Evolutionary conservation across 345 rosid species (phyloP), one percentile per base, ranked within the genome.

Genomic region (Noccaea caerulescens): DNA sequence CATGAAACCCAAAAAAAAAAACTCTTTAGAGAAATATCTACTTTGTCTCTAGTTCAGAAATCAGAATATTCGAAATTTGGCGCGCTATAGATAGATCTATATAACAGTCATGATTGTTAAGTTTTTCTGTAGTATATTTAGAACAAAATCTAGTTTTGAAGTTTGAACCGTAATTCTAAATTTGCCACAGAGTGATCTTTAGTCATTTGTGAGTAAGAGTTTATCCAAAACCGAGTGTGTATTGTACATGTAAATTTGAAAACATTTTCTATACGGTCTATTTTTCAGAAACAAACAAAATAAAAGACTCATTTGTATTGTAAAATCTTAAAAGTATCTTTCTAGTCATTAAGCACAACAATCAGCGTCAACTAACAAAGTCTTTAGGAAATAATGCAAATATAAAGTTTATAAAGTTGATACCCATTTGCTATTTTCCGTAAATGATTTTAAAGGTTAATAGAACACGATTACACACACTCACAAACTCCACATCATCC

Each of bases 291-390:
- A 27, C 30, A 27, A 27, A 27, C 30, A 27, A 27, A 27, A 27
- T 27, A 2, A 2, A 27, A 27, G 30, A 27, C 30, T 27, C 30
- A 27, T 27, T 27, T 27, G 3, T 33, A 33, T 33, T 33, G 36
- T 33, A 33, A 33, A 0, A 5, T 3, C 36, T 33, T 33, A 4
- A 33, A 33, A 33, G 36, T 33, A 5, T 33, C 36, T 33, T 4
- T 33, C 6, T 33, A 33, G 36, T 33, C 36, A 33, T 33, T 38
- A 58, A 30, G 6, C 9, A 37, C 10, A 16, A 38, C 63, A 37
- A 58, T 38, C 63, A 58, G 3, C 64, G 2, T 39, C 47, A 58
- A 10, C 63, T 33, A 14, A 58, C 33, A 58, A 58, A 27, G 23
- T 20, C 13, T 3, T 58, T 58, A 44, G 30, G 41, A 59, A 59